A percentile compares a stretch with the other conserved stretches of the same genome.
These are phyloP conservation scores for Psidium friedrichsthalianum DNA, from an alignment of 345 rosid genomes.

Conservation along the genomic window DNA sequence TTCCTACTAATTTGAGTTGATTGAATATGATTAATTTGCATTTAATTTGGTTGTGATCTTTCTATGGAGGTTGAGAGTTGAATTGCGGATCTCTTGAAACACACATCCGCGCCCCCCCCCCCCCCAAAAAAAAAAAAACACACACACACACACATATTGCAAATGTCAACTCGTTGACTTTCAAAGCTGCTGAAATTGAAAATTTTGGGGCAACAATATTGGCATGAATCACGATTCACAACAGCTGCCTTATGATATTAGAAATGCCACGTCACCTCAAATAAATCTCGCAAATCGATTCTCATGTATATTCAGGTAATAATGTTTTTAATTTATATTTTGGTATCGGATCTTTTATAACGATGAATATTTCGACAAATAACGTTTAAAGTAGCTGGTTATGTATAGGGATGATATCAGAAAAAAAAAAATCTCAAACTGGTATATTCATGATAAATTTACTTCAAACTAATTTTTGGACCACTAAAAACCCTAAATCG, in stretches of 20 bases:
- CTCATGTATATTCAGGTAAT: not conserved
- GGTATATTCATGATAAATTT: too few species aligned
- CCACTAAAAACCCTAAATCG: too few species aligned
- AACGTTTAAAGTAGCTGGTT: not conserved
- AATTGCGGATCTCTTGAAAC: not conserved
- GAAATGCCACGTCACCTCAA: not conserved
- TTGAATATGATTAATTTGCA: not conserved
- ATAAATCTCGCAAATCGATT: not conserved
- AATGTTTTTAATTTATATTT: not conserved
- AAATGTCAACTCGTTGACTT: not conserved
- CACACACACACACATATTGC: not conserved
- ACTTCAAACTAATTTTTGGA: too few species aligned
- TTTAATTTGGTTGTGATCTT: not conserved
- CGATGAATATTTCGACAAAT: not conserved
- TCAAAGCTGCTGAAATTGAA: not conserved
- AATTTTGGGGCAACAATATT: not conserved
- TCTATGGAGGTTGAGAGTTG: not conserved
- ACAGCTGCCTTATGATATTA: not conserved
- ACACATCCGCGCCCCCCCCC: too few species aligned
- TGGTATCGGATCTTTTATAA: not conserved
- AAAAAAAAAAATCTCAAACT: too few species aligned
- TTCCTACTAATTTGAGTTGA: not conserved
- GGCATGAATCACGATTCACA: not conserved
- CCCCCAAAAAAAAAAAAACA: too few species aligned
- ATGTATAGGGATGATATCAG: not conserved